Conservation (phyloP, 1,284 basidiomycete species). For the Meira miltonrushii region DNA sequence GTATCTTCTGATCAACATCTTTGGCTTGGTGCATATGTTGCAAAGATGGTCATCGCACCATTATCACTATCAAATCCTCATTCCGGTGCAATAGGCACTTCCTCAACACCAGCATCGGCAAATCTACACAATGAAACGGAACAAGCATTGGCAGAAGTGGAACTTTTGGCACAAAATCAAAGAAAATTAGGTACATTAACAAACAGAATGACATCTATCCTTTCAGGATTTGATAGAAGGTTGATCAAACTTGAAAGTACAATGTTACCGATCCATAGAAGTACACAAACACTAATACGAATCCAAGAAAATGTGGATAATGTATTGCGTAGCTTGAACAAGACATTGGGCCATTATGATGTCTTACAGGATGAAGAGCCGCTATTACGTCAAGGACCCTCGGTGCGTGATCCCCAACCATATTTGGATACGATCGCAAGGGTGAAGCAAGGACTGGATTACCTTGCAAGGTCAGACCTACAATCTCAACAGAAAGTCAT, state of each 20-base stretch:
- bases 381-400: constrained; percentile 40
- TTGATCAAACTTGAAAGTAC: constrained; percentile 48
- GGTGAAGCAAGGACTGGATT: constrained; percentile 38
- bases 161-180: constrained; percentile 54
- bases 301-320: constrained; percentile 35
- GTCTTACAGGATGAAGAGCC: constrained; percentile 48
- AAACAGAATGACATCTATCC: constrained; percentile 51
- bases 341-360: constrained; percentile 45
- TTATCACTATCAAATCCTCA: too few species aligned
- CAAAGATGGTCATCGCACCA: too few species aligned
- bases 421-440: constrained; percentile 48
- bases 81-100: neutral
- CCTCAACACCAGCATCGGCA: neutral
- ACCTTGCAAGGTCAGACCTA: constrained; percentile 25
- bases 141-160: constrained; percentile 52
- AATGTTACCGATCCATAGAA: constrained; percentile 49
- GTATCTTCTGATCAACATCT: too few species aligned
- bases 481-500: constrained; percentile 38
- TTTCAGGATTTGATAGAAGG: constrained; percentile 54
- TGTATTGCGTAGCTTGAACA: constrained; percentile 38
- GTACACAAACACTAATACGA: constrained; percentile 44
- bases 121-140: constrained; percentile 29
- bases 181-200: constrained; percentile 51
- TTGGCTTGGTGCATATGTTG: too few species aligned
- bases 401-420: constrained; percentile 33